Percentiles rank a stretch among this genome's conserved stretches.
These are phyloP conservation scores for Solanum bulbocastanum DNA, from an alignment of 257 asterid genomes.

Conservation along the genomic window DNA sequence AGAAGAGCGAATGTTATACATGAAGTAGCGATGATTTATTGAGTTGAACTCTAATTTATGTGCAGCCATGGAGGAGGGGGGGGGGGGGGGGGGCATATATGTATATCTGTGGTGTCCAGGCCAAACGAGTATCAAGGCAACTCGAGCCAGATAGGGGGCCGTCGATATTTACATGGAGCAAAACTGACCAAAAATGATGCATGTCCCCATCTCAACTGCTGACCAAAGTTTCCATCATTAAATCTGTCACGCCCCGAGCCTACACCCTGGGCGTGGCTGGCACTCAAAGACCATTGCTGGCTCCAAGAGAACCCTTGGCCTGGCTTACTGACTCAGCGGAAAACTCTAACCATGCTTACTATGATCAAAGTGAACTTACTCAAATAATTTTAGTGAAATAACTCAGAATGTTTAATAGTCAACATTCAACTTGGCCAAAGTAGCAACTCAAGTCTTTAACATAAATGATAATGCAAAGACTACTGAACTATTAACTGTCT, in stretches of 20 bases:
- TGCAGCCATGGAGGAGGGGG: not conserved
- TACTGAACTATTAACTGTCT: too few relatives aligned
- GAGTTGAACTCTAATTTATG: not conserved
- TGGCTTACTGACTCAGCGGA: too few relatives aligned
- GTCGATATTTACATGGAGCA: not conserved
- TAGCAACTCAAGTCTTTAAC: too few relatives aligned
- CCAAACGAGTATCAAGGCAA: not conserved
- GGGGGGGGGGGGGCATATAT: not conserved
- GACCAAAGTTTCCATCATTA: constrained; percentile 56
- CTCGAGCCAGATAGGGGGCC: not conserved
- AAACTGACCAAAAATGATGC: not conserved
- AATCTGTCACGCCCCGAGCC: not conserved
- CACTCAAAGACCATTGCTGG: too few relatives aligned
- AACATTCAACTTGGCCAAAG: too few relatives aligned
- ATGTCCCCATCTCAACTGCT: constrained; percentile 18
- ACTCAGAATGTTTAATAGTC: too few relatives aligned
- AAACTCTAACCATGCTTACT: too few relatives aligned
- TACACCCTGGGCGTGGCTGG: too few relatives aligned
- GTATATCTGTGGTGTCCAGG: not conserved
- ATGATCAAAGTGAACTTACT: too few relatives aligned
- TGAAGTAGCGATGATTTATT: not conserved
- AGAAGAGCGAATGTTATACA: not conserved
- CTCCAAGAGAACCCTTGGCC: too few relatives aligned
- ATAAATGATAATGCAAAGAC: too few relatives aligned
- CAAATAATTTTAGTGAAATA: too few relatives aligned